Evolutionary conservation across 2,329 filamentous ascomycete genomes (phyloP).

Genomic region (Aspergillus tanneri): DNA sequence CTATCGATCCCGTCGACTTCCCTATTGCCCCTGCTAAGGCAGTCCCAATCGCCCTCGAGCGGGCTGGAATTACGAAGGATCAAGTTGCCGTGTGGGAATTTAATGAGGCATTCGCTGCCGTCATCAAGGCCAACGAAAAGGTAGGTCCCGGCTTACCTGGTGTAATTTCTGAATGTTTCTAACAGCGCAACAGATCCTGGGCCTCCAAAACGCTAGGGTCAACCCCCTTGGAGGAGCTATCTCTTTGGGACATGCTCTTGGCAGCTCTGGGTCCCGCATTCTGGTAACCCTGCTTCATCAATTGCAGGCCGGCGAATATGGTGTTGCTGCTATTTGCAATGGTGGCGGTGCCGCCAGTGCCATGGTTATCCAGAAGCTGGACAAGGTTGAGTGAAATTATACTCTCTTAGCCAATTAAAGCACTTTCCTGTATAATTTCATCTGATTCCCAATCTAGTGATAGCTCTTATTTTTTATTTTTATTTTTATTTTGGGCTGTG

Average conservation of each 20-base stretch:
- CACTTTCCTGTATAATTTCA: too few relatives aligned
- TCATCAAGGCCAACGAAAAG: slow-evolving; percentile 93
- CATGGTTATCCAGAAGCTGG: slow-evolving; percentile 82
- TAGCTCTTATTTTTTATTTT: too few relatives aligned
- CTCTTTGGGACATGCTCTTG: slow-evolving; percentile 84
- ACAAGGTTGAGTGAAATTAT: slow-evolving; percentile 45
- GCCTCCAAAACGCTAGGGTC: slow-evolving; percentile 73
- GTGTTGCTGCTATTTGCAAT: slow-evolving; percentile 94
- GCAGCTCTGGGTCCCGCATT: slow-evolving; percentile 90
- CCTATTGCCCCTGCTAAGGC: slow-evolving; percentile 89
- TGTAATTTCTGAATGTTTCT: slow-evolving; percentile 8
- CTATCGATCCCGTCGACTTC: slow-evolving; percentile 89
- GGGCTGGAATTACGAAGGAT: slow-evolving; percentile 85
- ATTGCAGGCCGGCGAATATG: slow-evolving; percentile 87
- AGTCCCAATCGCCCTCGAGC: slow-evolving; percentile 81
- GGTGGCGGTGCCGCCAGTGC: slow-evolving; percentile 90
- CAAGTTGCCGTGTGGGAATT: slow-evolving; percentile 97
- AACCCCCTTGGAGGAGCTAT: slow-evolving; percentile 91
- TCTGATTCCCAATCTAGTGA: too few relatives aligned
- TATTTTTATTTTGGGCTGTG: too few relatives aligned
- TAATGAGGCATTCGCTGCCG: slow-evolving; percentile 95
- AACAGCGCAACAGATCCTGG: slow-evolving; percentile 63
- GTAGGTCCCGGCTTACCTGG: slow-evolving; percentile 42
- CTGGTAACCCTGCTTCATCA: slow-evolving; percentile 88
- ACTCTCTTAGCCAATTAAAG: too few relatives aligned